Base-by-base conservation (phyloP, 352 stramenopile genomes). In the Globisporangium canariense region DNA sequence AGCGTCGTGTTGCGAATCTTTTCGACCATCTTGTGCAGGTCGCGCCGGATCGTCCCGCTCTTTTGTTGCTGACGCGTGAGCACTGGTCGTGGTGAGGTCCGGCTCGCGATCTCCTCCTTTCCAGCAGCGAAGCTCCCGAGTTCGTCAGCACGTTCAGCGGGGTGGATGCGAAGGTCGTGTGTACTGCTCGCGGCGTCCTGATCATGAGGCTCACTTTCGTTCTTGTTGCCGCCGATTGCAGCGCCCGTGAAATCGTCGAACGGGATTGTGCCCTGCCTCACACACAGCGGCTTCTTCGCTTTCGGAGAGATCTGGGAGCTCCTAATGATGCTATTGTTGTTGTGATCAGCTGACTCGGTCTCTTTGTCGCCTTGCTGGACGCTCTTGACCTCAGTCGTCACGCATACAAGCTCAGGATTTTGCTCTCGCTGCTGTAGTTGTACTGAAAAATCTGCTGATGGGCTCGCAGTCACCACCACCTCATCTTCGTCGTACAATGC, bases 1-100 rank as follows among this genome's bases (percentile, higher is more conserved):
- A 73, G 58, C 3, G 80, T 69, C 1, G 83, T 81, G 64, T 78
- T 75, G n/a, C 81, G 83, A 41, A 83, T 71, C 55, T 78, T 83
- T 30, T 65, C 71, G 16, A 82, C 38, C 36, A 82, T 78, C 7
- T 65, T 67, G 22, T 68, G 58, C 13, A 78, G 65, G 40, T 70
- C 76, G 11, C 58, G n/a, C 0, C 52, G 60, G 13, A 61, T 34
- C 9, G 52, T 66, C 1, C 30, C 14, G 7, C 28, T 46, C 18
- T 11, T 46, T 16, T 54, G 50, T 2, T 36, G 30, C 16, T 56
- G 28, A 5, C 25, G 25, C 25, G 4, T 45, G 3, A 18, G 52
- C 10, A 7, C 32, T 30, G 30, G 30, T 45, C 52, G 30, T 2
- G 9, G 18, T n/a, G 52, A n/a, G 2, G 45, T 38, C 18, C 43